phyloP scores from a whole-genome alignment of 257 asterid genomes.

The Capsicum baccatum region DNA sequence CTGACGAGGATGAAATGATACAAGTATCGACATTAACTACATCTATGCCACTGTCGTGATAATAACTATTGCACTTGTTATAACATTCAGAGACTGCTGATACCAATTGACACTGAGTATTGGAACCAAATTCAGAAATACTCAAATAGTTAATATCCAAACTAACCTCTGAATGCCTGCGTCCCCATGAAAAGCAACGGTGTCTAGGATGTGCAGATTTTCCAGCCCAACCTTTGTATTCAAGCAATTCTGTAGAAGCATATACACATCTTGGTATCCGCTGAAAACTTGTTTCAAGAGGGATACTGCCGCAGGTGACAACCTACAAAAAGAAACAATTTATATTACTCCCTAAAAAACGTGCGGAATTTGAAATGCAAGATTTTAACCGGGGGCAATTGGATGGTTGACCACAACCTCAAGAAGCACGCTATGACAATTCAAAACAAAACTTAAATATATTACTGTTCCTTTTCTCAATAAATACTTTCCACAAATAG shows the following conservation, averaged over 20 bases:
- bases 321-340: conserved; percentile 45
- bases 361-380: not conserved
- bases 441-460: not conserved
- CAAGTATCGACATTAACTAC: not conserved
- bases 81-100: not conserved
- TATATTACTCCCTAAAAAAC: not conserved
- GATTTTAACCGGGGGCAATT: not conserved
- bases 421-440: not conserved
- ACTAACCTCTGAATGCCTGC: conserved; percentile 74
- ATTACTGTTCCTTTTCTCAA: not conserved
- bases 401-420: not conserved
- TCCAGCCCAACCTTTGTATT: conserved; percentile 66
- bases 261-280: conserved; percentile 70
- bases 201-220: conserved; percentile 62
- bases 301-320: conserved; percentile 85
- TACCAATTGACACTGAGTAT: not conserved
- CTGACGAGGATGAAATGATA: not conserved
- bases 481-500: not conserved
- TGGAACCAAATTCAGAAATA: conserved; percentile 3
- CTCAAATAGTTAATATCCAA: conserved; percentile 30
- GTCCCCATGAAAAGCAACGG: conserved; percentile 73
- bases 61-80: not conserved
- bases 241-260: conserved; percentile 72
- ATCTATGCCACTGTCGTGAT: not conserved
- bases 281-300: conserved; percentile 83